Evolutionary conservation across 2,329 filamentous ascomycete genomes (phyloP), one percentile per base, ranked within the genome.

Genomic region (Botrytis aclada): DNA sequence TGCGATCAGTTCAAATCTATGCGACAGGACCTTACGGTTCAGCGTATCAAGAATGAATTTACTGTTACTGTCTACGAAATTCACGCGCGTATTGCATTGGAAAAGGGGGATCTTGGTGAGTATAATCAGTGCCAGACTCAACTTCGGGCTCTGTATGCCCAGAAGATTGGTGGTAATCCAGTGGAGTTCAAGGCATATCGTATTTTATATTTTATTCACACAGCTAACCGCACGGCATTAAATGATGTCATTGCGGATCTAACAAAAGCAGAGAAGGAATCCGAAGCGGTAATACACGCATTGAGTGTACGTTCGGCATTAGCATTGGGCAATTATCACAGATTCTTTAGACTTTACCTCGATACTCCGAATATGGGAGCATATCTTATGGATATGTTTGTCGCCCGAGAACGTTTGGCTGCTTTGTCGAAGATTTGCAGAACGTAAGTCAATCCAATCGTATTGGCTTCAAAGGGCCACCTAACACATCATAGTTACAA

Each of bases 101-200:
- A 99, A 84, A 98, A 97, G 88, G 94, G 93, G 84, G 96, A 99
- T 87, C 89, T 98, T 86, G 95, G 96, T 99, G 96, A 99, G 96
- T 99, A 99, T 96, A 99, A 99, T 86, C 96, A 99, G 88, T 99
- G 96, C 84, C 96, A 99, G 86, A 98, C 96, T 80, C 96, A 99
- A 85, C 87, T 99, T 81, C 93, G 94, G 83, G 94, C 92, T 77
- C 86, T 99, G 80, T 98, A 99, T 84, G 89, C 89, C 82, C 89
- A 93, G 85, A 92, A 93, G 78, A 86, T 97, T 82, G 93, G 93
- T 81, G 96, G 95, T 80, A 94, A 95, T 83, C 90, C 93, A 81
- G 91, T 93, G 85, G 96, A 99, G 84, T 99, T 99, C 85, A 96
- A 96, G 89, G 96, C 95, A 77, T 99, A 99, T 87, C 95, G 96